Evolutionary conservation across 306 rosid species (phyloP).

Genomic region (Trifolium subterraneum): DNA sequence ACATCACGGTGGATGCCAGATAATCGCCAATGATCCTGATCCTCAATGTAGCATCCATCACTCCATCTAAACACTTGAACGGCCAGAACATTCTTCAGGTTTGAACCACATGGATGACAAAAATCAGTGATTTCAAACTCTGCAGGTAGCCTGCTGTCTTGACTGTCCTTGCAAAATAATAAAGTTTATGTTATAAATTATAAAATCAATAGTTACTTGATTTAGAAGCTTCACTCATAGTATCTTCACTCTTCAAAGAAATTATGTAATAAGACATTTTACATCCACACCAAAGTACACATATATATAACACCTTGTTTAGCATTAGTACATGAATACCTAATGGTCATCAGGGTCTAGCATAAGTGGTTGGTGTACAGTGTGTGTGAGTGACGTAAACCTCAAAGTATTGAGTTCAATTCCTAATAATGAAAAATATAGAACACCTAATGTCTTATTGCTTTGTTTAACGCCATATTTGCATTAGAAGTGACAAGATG

Average conservation of each 20-base stretch:
- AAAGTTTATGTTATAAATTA: constrained; percentile 43
- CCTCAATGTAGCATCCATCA: constrained; percentile 96
- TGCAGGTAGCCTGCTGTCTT: constrained; percentile 95
- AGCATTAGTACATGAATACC: not conserved
- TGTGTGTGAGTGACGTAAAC: too few relatives aligned
- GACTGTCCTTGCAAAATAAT: constrained; percentile 72
- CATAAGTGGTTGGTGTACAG: too few relatives aligned
- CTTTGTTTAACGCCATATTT: too few relatives aligned
- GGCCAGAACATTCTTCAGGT: constrained; percentile 72
- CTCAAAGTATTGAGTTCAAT: too few relatives aligned
- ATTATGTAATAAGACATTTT: constrained; percentile 2
- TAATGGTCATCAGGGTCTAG: too few relatives aligned
- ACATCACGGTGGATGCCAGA: constrained; percentile 97
- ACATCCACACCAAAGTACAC: not conserved
- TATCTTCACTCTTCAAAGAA: constrained; percentile 15
- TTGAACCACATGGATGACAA: constrained; percentile 76
- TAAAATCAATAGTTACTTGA: constrained; percentile 22
- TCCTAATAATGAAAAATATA: too few relatives aligned
- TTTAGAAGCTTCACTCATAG: constrained; percentile 23
- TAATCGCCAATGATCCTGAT: constrained; percentile 97
- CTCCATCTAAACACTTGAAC: constrained; percentile 98
- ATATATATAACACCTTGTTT: not conserved
- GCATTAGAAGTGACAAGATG: too few relatives aligned
- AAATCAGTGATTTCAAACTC: constrained; percentile 92
- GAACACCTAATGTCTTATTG: too few relatives aligned